A percentile compares a stretch with the other conserved stretches of the same genome.
Conservation (phyloP, 2,329 filamentous ascomycete species). For the Fusarium nanum region DNA sequence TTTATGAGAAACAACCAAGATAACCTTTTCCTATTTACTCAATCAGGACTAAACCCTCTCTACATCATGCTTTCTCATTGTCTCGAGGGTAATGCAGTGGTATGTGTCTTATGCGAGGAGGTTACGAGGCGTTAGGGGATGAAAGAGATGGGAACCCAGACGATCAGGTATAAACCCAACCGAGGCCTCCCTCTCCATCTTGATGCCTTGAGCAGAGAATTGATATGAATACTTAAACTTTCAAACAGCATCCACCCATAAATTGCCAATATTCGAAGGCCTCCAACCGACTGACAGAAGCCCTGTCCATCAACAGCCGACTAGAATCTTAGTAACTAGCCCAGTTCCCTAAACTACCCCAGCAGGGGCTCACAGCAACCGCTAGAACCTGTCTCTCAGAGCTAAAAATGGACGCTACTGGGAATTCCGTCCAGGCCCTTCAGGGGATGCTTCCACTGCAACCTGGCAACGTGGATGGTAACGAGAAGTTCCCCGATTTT, state of each 20-base stretch:
- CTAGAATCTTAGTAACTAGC: background rate
- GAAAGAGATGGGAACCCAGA: constrained; percentile 1
- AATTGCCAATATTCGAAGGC: constrained; percentile 3
- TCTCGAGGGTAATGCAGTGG: constrained; percentile 25
- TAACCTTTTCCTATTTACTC: too few relatives aligned
- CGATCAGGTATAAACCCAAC: constrained; percentile 24
- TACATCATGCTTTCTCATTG: background rate
- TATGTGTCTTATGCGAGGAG: constrained; percentile 35
- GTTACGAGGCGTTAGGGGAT: constrained; percentile 23
- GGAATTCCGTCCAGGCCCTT: constrained; percentile 30
- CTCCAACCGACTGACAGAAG: constrained; percentile 5
- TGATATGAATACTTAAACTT: background rate
- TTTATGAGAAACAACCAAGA: background rate
- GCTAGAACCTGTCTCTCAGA: constrained; percentile 19
- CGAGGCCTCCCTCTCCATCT: background rate
- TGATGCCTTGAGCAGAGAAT: background rate
- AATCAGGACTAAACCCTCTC: background rate
- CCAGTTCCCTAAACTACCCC: background rate
- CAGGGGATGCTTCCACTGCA: constrained; percentile 47
- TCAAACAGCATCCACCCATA: background rate
- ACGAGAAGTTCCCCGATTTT: constrained; percentile 56
- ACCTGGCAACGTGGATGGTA: constrained; percentile 54
- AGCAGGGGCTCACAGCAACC: constrained; percentile 24
- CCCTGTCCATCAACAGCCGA: constrained; percentile 1
- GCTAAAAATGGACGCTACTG: constrained; percentile 41